These are phyloP conservation scores for Aurinia saxatilis DNA, from an alignment of 345 rosid species.

Conservation along the genomic window DNA sequence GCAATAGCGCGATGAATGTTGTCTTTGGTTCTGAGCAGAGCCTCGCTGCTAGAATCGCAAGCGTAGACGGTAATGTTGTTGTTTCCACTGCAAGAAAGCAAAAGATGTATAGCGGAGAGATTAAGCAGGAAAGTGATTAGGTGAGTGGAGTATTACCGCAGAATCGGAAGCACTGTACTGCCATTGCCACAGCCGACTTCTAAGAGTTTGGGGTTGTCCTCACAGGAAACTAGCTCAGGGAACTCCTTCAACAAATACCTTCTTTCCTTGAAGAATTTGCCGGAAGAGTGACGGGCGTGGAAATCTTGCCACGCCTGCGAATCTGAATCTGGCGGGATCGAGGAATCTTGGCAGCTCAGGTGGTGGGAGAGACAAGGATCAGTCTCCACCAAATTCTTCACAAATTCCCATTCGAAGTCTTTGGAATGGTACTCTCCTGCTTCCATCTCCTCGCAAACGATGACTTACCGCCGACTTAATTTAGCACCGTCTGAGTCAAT, in stretches of 20 bases:
- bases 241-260: conserved; percentile 85
- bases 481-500: too few species aligned
- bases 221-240: conserved; percentile 59
- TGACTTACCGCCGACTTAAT: too few species aligned
- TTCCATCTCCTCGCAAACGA: conserved; percentile 4
- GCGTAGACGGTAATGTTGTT: conserved; percentile 57
- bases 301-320: conserved; percentile 62
- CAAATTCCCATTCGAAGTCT: conserved; percentile 77
- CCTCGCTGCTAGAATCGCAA: conserved; percentile 76
- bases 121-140: too few species aligned
- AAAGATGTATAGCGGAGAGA: too few species aligned
- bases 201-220: conserved; percentile 46
- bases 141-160: conserved; percentile 35
- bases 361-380: conserved; percentile 57
- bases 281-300: conserved; percentile 73
- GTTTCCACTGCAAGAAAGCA: conserved; percentile 44
- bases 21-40: conserved; percentile 59
- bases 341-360: conserved; percentile 13
- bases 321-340: conserved; percentile 16
- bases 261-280: conserved; percentile 96
- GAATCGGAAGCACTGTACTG: conserved; percentile 66
- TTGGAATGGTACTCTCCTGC: conserved; percentile 74
- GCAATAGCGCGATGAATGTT: conserved; percentile 26
- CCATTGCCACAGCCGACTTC: conserved; percentile 96
- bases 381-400: conserved; percentile 44